phyloP scores from a whole-genome alignment of 805 yeast species.

The Wickerhamiella occidentalis region DNA sequence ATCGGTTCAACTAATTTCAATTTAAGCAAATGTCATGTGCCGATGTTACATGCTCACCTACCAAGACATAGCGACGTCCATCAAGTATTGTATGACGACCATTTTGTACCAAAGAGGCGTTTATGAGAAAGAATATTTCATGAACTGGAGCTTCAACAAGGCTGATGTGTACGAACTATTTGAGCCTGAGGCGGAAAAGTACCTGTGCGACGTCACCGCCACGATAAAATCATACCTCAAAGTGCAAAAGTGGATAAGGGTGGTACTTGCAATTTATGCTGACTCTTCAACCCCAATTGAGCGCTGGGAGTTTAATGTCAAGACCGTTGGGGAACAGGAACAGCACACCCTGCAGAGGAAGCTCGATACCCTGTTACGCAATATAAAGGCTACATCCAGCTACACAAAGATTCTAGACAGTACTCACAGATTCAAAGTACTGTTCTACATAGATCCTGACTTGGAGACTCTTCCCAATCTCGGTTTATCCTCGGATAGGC shows the following conservation, averaged over 20 bases:
- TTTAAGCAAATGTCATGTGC: neutral
- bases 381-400: neutral
- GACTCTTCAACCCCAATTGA: neutral
- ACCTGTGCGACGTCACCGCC: neutral
- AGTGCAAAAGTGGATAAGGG: neutral
- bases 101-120: neutral
- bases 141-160: neutral
- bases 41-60: neutral
- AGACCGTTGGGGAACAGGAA: neutral
- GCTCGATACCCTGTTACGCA: neutral
- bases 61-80: neutral
- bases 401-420: neutral
- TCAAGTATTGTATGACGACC: neutral
- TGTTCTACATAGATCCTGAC: neutral
- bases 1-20: no score
- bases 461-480: neutral
- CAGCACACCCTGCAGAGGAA: neutral
- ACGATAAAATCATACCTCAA: slow-evolving; percentile 2
- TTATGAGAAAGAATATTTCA: neutral
- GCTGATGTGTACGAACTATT: neutral
- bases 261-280: neutral
- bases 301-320: slow-evolving; percentile 2
- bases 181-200: slow-evolving; percentile 3
- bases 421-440: neutral
- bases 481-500: neutral